phyloP scores from a whole-genome alignment of 2,329 filamentous ascomycete genomes.

The Microsporum audouinii region DNA sequence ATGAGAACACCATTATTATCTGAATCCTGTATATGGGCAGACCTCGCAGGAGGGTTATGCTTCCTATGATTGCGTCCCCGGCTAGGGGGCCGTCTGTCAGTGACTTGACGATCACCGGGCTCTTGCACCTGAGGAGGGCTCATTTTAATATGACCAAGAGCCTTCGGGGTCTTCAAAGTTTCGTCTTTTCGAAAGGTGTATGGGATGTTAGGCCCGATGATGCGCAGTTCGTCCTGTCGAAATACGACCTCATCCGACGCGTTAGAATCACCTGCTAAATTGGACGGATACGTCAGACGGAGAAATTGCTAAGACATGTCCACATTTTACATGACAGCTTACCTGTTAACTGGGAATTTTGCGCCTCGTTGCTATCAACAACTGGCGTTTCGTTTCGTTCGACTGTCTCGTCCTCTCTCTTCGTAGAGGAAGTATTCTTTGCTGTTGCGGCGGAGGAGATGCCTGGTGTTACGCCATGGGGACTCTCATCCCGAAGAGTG shows the following conservation, averaged over 20 bases:
- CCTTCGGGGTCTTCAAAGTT: neutral
- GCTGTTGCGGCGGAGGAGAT: neutral
- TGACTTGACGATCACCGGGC: neutral
- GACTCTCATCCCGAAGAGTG: neutral
- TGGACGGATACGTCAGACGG: neutral
- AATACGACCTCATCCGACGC: conserved; percentile 19
- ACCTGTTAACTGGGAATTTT: neutral
- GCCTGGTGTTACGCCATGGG: neutral
- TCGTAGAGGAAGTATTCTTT: neutral
- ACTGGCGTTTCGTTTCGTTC: neutral
- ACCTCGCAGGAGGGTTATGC: neutral
- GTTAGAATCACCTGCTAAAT: conserved; percentile 9
- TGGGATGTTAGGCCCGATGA: conserved; percentile 7
- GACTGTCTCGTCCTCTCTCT: neutral
- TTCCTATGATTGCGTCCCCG: neutral
- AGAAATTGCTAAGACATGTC: neutral
- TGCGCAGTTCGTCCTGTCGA: conserved; percentile 9
- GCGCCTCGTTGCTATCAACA: neutral
- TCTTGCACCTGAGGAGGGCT: neutral
- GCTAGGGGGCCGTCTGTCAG: neutral
- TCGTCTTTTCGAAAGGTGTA: conserved; percentile 4
- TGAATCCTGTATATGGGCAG: neutral
- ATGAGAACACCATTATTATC: neutral
- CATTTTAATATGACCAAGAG: neutral
- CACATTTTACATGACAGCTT: neutral